phyloP scores from a whole-genome alignment of 306 rosid genomes.

The Pyrus communis region DNA sequence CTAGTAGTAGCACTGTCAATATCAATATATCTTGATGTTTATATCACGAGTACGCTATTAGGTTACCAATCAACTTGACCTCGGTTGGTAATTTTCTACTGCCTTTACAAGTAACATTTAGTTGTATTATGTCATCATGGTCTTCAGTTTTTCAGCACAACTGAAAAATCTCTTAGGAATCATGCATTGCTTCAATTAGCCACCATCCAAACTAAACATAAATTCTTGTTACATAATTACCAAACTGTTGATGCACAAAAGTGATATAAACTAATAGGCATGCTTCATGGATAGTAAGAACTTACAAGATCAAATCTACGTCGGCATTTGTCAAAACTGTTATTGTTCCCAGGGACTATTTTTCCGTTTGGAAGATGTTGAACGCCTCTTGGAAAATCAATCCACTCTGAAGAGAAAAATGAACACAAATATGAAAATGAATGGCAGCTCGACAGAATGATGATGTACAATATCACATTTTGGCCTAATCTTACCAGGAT shows the following conservation, averaged over 20 bases:
- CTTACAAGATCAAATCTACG: conserved; percentile 96
- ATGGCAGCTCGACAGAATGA: conserved; percentile 8
- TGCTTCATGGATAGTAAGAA: background rate
- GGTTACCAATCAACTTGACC: background rate
- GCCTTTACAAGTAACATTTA: background rate
- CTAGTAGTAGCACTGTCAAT: background rate
- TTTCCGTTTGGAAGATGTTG: conserved; percentile 63
- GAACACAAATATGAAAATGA: background rate
- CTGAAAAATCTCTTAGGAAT: background rate
- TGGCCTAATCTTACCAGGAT: conserved; percentile 64
- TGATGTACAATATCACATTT: background rate
- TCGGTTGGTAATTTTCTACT: background rate
- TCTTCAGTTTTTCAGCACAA: background rate
- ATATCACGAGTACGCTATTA: background rate
- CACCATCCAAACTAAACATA: background rate
- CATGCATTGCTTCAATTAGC: background rate
- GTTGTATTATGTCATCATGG: background rate
- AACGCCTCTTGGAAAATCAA: conserved; percentile 89
- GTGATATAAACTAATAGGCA: background rate
- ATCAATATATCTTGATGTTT: background rate
- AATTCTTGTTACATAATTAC: background rate
- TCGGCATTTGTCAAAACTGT: conserved; percentile 86
- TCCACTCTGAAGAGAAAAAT: conserved; percentile 68
- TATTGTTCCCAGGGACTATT: conserved; percentile 57
- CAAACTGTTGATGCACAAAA: background rate